phyloP scores from a whole-genome alignment of 2,329 filamentous ascomycete species.

The Neofusicoccum ribis region DNA sequence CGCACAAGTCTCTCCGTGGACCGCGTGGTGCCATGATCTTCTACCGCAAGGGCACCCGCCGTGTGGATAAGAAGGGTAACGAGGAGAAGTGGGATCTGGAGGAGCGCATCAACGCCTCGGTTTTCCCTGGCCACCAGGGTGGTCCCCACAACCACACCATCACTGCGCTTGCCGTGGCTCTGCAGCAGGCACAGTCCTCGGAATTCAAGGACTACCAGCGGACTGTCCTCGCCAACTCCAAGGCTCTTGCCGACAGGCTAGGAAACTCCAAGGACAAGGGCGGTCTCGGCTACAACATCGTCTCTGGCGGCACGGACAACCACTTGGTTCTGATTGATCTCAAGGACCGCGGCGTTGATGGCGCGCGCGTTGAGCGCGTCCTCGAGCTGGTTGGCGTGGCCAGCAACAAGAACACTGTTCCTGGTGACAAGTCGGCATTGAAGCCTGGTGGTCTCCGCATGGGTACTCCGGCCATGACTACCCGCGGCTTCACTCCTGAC shows the following conservation, averaged over 20 bases:
- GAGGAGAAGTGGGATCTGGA: constrained; percentile 95
- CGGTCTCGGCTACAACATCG: constrained; percentile 79
- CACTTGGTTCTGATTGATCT: constrained; percentile 93
- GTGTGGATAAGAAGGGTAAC: constrained; percentile 84
- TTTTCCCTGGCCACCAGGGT: constrained; percentile 98
- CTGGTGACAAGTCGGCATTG: constrained; percentile 94
- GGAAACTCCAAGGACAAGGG: constrained; percentile 54
- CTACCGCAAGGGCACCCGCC: constrained; percentile 95
- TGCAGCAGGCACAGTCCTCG: constrained; percentile 86
- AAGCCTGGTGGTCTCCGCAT: constrained; percentile 94
- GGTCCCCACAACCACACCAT: constrained; percentile 99
- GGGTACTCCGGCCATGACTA: constrained; percentile 96
- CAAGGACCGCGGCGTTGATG: constrained; percentile 84
- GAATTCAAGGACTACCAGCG: constrained; percentile 94
- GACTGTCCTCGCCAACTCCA: constrained; percentile 85
- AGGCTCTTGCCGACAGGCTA: constrained; percentile 74
- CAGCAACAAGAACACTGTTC: constrained; percentile 99
- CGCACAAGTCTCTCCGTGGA: constrained; percentile 97
- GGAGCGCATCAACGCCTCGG: constrained; percentile 95
- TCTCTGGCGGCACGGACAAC: constrained; percentile 94
- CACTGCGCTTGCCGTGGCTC: constrained; percentile 86
- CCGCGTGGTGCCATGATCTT: constrained; percentile 99
- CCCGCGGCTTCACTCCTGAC: constrained; percentile 84
- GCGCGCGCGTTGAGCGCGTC: constrained; percentile 83
- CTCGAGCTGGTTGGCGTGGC: constrained; percentile 92